Percentiles rank a stretch among this genome's conserved stretches.
phyloP scores from a whole-genome alignment of 202 grass and related monocot genomes.

The Eragrostis tef region DNA sequence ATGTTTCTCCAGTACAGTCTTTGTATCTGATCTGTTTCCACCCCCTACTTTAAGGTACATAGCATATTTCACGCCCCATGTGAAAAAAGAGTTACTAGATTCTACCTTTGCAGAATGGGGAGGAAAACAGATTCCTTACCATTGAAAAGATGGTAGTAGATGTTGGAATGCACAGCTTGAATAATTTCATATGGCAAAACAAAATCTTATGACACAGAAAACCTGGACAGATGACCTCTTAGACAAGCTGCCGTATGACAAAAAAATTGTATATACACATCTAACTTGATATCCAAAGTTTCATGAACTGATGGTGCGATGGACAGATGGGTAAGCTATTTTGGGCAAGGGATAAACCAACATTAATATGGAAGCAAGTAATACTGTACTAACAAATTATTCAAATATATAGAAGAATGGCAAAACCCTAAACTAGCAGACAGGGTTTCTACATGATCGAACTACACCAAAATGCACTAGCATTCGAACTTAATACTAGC shows the following conservation, averaged over 20 bases:
- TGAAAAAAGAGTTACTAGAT: slow-evolving; percentile 44
- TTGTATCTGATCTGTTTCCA: slow-evolving; percentile 22
- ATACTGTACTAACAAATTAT: background rate
- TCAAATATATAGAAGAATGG: background rate
- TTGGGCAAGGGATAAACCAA: background rate
- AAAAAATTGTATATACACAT: background rate
- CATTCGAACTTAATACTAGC: slow-evolving; percentile 10
- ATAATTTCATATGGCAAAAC: slow-evolving; percentile 3
- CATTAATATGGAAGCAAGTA: background rate
- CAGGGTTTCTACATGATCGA: background rate
- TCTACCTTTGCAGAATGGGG: slow-evolving; percentile 32
- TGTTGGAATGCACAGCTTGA: slow-evolving; percentile 6
- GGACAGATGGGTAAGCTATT: slow-evolving; percentile 1
- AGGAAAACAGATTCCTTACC: slow-evolving; percentile 37
- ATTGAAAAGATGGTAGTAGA: slow-evolving; percentile 2
- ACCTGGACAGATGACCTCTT: slow-evolving; percentile 1
- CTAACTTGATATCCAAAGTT: background rate
- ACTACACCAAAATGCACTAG: background rate
- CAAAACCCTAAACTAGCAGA: background rate
- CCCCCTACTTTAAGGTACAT: slow-evolving; percentile 29
- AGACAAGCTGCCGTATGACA: background rate
- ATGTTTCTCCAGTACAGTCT: background rate
- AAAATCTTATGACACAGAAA: slow-evolving; percentile 16
- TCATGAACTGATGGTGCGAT: slow-evolving; percentile 1
- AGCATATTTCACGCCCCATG: slow-evolving; percentile 37